phyloP scores from a whole-genome alignment of 495 filamentous ascomycete genomes.

The Elaphomyces granulatus region DNA sequence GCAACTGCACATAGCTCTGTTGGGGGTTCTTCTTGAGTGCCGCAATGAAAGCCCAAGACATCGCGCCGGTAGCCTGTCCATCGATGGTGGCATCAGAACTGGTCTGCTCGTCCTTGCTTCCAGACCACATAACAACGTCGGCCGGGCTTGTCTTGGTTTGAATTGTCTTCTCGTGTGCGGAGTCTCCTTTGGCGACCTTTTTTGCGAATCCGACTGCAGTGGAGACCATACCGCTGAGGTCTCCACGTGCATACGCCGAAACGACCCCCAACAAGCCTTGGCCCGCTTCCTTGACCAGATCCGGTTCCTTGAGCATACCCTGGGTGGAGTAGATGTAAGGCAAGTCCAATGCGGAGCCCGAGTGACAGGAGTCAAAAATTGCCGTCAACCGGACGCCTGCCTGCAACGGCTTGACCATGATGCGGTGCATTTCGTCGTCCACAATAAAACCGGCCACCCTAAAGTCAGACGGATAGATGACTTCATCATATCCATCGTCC shows the following conservation, averaged over 20 bases:
- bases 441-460: constrained; percentile 81
- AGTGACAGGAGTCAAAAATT: constrained; percentile 98
- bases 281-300: constrained; percentile 92
- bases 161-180: constrained; percentile 59
- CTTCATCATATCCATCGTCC: constrained; percentile 92
- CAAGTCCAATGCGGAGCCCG: constrained; percentile 86
- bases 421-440: constrained; percentile 97
- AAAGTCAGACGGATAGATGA: constrained; percentile 96
- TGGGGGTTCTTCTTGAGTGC: constrained; percentile 86
- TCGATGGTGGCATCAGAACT: constrained; percentile 48
- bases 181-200: constrained; percentile 70
- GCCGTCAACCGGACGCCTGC: constrained; percentile 85
- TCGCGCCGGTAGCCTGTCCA: constrained; percentile 85
- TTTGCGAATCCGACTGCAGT: constrained; percentile 82
- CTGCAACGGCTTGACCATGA: constrained; percentile 76
- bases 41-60: constrained; percentile 94
- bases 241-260: constrained; percentile 73
- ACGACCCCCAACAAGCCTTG: constrained; percentile 80
- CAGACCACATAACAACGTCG: constrained; percentile 95
- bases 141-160: constrained; percentile 87
- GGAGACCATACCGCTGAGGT: constrained; percentile 64
- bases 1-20: constrained; percentile 87
- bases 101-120: constrained; percentile 93
- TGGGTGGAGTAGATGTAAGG: constrained; percentile 95
- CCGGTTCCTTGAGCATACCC: constrained; percentile 93